A percentile compares a stretch with the other conserved stretches of the same genome.
Conservation (phyloP, 805 yeast species). For the Ogataea ramenticola region DNA sequence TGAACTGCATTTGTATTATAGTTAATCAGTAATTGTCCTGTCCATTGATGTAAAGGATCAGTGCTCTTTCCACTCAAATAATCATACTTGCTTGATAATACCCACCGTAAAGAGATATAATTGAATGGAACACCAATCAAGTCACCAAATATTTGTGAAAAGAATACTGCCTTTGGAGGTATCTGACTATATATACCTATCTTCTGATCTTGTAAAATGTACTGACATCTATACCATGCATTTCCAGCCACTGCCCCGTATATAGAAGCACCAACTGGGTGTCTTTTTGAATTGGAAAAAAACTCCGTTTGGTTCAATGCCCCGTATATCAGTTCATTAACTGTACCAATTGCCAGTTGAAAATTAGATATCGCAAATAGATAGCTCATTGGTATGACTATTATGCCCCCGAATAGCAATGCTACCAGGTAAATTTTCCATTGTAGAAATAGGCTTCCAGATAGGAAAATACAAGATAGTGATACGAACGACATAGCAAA, state of each 20-base stretch:
- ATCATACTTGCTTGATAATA: constrained; percentile 29
- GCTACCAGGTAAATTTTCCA: constrained; percentile 38
- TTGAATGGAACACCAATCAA: constrained; percentile 46
- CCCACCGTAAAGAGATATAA: constrained; percentile 42
- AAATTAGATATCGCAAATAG: constrained; percentile 43
- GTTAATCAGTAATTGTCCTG: constrained; percentile 35
- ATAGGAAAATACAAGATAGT: constrained; percentile 26
- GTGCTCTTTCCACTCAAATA: constrained; percentile 20
- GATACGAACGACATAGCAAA: constrained; percentile 30
- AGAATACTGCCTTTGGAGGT: constrained; percentile 43
- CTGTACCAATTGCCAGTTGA: constrained; percentile 45
- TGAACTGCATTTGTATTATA: constrained; percentile 43
- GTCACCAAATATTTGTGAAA: constrained; percentile 46
- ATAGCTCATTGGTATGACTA: constrained; percentile 43
- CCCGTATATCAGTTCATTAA: constrained; percentile 43
- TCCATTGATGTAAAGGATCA: constrained; percentile 47
- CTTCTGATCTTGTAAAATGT: constrained; percentile 31
- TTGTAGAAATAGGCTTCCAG: constrained; percentile 26
- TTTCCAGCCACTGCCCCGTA: constrained; percentile 49
- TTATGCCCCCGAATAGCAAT: constrained; percentile 33
- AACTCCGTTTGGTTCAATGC: constrained; percentile 30
- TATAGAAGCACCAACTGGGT: constrained; percentile 42
- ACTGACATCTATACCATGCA: constrained; percentile 47
- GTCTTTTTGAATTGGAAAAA: constrained; percentile 19
- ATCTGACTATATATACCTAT: constrained; percentile 47